A percentile compares a stretch with the other conserved stretches of the same genome.
Evolutionary conservation across 805 yeast genomes (phyloP).

Genomic region (Starmera caribaea): DNA sequence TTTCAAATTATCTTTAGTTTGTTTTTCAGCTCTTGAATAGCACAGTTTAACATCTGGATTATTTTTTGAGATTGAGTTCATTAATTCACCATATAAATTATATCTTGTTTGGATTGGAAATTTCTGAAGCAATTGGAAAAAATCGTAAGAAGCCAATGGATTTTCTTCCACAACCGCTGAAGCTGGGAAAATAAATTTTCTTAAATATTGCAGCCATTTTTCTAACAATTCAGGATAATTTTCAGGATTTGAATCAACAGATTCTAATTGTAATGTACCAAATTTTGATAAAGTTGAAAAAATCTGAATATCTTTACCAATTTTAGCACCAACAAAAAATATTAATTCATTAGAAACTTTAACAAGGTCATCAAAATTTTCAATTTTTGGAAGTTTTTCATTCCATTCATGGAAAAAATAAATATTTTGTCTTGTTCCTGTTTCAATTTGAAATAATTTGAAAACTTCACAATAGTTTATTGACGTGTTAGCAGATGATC

Average conservation of each 20-base stretch:
- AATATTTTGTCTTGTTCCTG: constrained; percentile 8
- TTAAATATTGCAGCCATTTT: constrained; percentile 50
- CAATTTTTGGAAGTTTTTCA: constrained; percentile 26
- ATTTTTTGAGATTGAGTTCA: constrained; percentile 45
- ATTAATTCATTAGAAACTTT: constrained; percentile 39
- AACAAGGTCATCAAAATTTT: constrained; percentile 34
- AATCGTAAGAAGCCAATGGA: constrained; percentile 49
- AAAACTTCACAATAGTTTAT: constrained; percentile 16
- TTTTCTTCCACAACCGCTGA: constrained; percentile 37
- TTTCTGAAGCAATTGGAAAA: constrained; percentile 41
- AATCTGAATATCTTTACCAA: constrained; percentile 39
- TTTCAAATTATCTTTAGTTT: constrained; percentile 69
- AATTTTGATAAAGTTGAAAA: constrained; percentile 54
- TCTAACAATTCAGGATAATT: constrained; percentile 12
- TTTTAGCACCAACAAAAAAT: constrained; percentile 42
- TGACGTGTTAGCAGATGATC: background rate
- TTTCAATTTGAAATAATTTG: constrained; percentile 18
- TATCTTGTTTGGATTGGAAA: constrained; percentile 59
- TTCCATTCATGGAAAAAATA: constrained; percentile 47
- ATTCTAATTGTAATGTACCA: constrained; percentile 30
- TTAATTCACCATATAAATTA: constrained; percentile 73
- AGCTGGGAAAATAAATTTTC: constrained; percentile 61
- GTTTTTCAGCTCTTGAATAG: constrained; percentile 60
- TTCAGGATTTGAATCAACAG: constrained; percentile 4
- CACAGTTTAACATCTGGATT: constrained; percentile 47